Conservation (phyloP, 179 eudicot species). For the Patellifolia procumbens region DNA sequence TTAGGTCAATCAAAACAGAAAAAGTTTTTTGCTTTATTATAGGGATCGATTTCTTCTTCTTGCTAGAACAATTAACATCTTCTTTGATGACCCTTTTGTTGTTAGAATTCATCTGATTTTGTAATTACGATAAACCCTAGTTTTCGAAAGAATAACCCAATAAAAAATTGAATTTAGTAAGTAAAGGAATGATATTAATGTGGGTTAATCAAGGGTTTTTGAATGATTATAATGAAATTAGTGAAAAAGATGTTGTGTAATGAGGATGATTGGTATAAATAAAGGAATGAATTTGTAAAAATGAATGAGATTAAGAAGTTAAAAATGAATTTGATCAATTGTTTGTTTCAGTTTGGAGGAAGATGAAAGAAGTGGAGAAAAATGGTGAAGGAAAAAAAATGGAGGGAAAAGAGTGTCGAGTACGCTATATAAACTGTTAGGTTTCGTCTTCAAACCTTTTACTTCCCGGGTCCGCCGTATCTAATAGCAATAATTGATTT, state of each 20-base stretch:
- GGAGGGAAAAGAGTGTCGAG: not conserved
- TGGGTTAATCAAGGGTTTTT: not conserved
- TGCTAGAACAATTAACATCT: constrained; percentile 8
- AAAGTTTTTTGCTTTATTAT: not conserved
- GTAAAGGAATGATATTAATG: not conserved
- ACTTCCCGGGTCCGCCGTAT: no score
- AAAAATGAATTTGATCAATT: not conserved
- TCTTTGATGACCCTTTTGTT: constrained; percentile 19
- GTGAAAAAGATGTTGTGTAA: not conserved
- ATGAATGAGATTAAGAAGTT: no score
- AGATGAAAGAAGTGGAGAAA: not conserved
- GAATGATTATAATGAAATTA: not conserved
- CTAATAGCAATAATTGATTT: no score
- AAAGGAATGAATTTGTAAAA: not conserved
- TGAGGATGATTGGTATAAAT: not conserved
- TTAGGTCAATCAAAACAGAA: constrained; percentile 35
- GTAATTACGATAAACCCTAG: not conserved
- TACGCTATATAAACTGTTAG: no score
- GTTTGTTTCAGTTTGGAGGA: not conserved
- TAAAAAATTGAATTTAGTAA: not conserved
- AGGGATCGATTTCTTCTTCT: constrained; percentile 13
- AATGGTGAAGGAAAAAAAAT: not conserved
- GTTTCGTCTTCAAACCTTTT: no score
- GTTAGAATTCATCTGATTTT: constrained; percentile 20
- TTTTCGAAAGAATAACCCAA: not conserved